Base-by-base conservation (phyloP, 257 asterid species). In the Petunia axillaris region DNA sequence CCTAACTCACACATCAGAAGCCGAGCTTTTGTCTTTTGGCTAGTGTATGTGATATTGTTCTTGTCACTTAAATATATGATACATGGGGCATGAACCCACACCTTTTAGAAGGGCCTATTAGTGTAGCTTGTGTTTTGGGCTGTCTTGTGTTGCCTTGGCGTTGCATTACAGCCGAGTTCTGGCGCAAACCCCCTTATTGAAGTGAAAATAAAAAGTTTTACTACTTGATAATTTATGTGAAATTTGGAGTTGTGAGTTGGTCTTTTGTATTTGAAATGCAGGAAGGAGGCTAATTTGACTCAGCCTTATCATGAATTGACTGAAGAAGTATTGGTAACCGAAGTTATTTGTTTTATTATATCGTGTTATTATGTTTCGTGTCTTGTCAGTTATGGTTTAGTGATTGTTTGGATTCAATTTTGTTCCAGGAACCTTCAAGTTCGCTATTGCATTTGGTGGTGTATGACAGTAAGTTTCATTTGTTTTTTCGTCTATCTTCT, bases 281-380 rank as follows among this genome's bases (percentile, higher is more conserved):
- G 98, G 91, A 90, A 87, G 89, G 98, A 94, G 76, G 81, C 89
- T 68, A 83, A 54, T 87, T 84, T 87, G 10, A 80, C 85, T 58
- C 89, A 84, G 86, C 83, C 93, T 73, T 91, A 85, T 83, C 81
- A 87, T 70, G 86, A 93, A 87, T 85, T 93, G 77, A 87, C 89
- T 74, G 90, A 86, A n/a, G 94, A 89, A 82, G 86, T 89, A 71
- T 83, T 93, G 96, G 97, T 93, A 89, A 55, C 70, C 57, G 66
- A 38, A 41, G 63, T 81, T 77, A 57, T 57, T 63, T 67, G 15
- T 11, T 81, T 84, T 1, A 16, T 65, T 39, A 62, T 44, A 37
- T 62, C 50, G 4, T 62, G n/a, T 25, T 41, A 11, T 41, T 16
- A 14, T 78, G 52, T 10, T 46, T 44, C 11, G 1, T 63, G 16